A percentile compares a stretch with the other conserved stretches of the same genome.
Conservation (phyloP, 495 filamentous ascomycete genomes). For the Lasiosphaeria miniovina region DNA sequence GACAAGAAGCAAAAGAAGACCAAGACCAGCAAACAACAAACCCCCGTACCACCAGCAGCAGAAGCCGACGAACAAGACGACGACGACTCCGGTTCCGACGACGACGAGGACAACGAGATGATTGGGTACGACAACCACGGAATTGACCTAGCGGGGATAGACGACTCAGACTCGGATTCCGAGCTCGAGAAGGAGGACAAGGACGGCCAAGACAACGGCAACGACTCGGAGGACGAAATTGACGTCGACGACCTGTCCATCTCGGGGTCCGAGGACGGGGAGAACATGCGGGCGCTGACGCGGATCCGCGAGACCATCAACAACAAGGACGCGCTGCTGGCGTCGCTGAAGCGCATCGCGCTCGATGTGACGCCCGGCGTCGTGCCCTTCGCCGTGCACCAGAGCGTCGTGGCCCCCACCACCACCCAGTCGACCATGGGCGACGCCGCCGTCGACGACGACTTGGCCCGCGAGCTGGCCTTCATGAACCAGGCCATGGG, state of each 20-base stretch:
- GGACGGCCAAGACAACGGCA: conserved; percentile 71
- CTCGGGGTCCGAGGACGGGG: conserved; percentile 73
- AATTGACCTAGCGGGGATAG: conserved; percentile 29
- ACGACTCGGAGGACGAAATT: conserved; percentile 67
- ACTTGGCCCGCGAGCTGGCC: conserved; percentile 80
- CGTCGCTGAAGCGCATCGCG: conserved; percentile 72
- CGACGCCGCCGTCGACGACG: conserved; percentile 78
- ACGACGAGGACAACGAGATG: conserved; percentile 27
- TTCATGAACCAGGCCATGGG: conserved; percentile 90
- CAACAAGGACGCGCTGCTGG: conserved; percentile 81
- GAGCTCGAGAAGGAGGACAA: conserved; percentile 57
- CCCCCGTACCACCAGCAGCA: conserved; percentile 14
- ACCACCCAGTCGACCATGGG: conserved; percentile 52
- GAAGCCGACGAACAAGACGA: conserved; percentile 45
- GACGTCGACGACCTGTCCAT: conserved; percentile 70
- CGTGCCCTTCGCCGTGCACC: conserved; percentile 54
- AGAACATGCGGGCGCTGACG: conserved; percentile 67
- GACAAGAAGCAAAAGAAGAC: conserved; percentile 36
- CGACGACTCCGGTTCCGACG: conserved; percentile 24
- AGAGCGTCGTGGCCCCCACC: conserved; percentile 48
- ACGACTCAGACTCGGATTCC: conserved; percentile 37
- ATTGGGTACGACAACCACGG: conserved; percentile 34
- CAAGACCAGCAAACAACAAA: conserved; percentile 18
- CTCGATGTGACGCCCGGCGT: conserved; percentile 51
- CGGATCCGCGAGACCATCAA: conserved; percentile 96